Conservation (phyloP, 2,329 filamentous ascomycete genomes). For the Triangularia verruculosa region DNA sequence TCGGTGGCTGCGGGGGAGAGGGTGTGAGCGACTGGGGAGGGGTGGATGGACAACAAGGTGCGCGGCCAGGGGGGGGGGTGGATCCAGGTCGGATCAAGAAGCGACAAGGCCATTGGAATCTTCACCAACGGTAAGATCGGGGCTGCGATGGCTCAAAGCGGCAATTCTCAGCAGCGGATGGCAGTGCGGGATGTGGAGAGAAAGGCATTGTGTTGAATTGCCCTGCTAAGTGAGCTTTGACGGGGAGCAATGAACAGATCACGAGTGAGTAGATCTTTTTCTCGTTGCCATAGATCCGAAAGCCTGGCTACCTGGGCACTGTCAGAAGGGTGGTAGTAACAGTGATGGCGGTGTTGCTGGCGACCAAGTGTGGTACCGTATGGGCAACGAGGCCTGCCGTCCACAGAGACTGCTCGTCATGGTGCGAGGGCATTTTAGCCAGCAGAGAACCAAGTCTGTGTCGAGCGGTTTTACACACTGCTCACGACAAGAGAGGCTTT, state of each 20-base stretch:
- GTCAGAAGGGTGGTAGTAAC: conserved; percentile 10
- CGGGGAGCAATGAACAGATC: neutral
- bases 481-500: conserved; percentile 6
- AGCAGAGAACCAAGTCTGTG: conserved; percentile 13
- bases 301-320: neutral
- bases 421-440: conserved; percentile 21
- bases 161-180: conserved; percentile 18
- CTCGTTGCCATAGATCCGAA: neutral
- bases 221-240: neutral
- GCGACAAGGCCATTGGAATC: conserved; percentile 19
- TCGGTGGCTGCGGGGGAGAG: conserved; percentile 18
- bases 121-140: conserved; percentile 17
- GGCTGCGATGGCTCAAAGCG: conserved; percentile 16
- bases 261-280: conserved; percentile 25
- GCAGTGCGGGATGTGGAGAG: conserved; percentile 27
- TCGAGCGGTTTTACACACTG: conserved; percentile 16
- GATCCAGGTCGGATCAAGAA: conserved; percentile 27
- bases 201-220: conserved; percentile 16
- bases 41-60: conserved; percentile 13
- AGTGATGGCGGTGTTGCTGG: conserved; percentile 8
- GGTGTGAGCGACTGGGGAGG: conserved; percentile 2
- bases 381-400: conserved; percentile 11
- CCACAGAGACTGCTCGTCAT: conserved; percentile 9
- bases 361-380: conserved; percentile 11
- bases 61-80: conserved; percentile 20